These are phyloP conservation scores for Dioszegia hungarica DNA, from an alignment of 768 basidiomycete species.

Conservation along the genomic window DNA sequence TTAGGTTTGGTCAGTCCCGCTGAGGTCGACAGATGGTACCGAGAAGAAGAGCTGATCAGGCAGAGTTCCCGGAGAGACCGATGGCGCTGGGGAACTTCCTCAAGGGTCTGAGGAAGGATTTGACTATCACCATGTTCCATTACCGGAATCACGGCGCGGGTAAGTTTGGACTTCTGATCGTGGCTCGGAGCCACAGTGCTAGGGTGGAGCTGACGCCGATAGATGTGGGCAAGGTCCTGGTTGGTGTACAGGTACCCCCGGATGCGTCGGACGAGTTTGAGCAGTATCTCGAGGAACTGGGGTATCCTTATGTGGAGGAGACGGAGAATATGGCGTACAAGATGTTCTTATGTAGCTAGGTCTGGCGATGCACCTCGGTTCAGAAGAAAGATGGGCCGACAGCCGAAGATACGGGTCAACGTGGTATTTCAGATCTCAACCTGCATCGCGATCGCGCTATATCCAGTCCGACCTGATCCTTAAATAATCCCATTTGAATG, in stretches of 20 bases:
- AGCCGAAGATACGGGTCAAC: too few relatives aligned
- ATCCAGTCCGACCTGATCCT: too few relatives aligned
- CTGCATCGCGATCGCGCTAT: background rate
- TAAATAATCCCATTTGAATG: too few relatives aligned
- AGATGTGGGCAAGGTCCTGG: conserved; percentile 90
- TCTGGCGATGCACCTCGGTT: too few relatives aligned
- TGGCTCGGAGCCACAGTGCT: too few relatives aligned
- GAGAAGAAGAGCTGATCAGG: background rate
- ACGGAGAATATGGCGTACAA: conserved; percentile 82
- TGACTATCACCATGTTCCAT: conserved; percentile 96
- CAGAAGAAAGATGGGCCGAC: background rate
- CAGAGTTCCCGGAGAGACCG: conserved; percentile 95
- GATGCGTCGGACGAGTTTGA: conserved; percentile 65
- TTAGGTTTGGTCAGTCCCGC: conserved; percentile 74
- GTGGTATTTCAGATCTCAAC: background rate
- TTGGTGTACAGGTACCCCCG: conserved; percentile 85
- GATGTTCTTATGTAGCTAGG: conserved; percentile 39
- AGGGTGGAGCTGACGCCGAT: background rate
- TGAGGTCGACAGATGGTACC: background rate
- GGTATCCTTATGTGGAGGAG: conserved; percentile 87
- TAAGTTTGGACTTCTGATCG: too few relatives aligned
- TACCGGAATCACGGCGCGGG: conserved; percentile 97
- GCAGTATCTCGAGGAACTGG: conserved; percentile 68
- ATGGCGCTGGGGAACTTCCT: conserved; percentile 87
- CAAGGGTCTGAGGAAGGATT: conserved; percentile 69